These are phyloP conservation scores for Alternaria hordeiaustralica DNA, from an alignment of 2,329 filamentous ascomycete species.

Conservation along the genomic window DNA sequence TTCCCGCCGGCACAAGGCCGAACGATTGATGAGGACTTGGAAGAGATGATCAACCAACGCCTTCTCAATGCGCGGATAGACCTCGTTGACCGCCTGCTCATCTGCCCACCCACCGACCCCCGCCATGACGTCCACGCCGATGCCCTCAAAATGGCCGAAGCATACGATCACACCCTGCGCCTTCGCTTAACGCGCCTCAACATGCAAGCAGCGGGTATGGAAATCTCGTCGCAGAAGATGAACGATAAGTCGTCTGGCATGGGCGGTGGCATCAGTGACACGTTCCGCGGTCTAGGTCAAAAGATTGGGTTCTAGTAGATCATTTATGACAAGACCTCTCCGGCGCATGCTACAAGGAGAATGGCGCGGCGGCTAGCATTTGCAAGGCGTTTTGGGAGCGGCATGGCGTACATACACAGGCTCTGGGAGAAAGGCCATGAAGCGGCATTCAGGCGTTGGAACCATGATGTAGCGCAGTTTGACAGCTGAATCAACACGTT, in stretches of 20 bases:
- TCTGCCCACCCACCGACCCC: constrained; percentile 71
- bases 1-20: constrained; percentile 66
- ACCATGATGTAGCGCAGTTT: neutral
- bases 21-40: constrained; percentile 74
- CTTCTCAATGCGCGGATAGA: constrained; percentile 82
- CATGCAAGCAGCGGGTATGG: constrained; percentile 75
- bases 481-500: neutral
- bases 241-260: constrained; percentile 18
- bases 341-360: neutral
- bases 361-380: constrained; percentile 12
- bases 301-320: constrained; percentile 40
- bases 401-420: constrained; percentile 2
- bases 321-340: neutral
- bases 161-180: constrained; percentile 76
- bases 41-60: constrained; percentile 75
- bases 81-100: constrained; percentile 78
- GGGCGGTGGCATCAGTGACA: constrained; percentile 32
- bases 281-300: constrained; percentile 35
- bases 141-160: constrained; percentile 70
- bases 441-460: constrained; percentile 10
- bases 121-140: constrained; percentile 73
- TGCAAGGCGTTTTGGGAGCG: constrained; percentile 15
- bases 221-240: constrained; percentile 57
- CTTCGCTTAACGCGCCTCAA: constrained; percentile 80
- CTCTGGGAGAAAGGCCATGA: neutral